Evolutionary conservation across 1,139 yeast genomes (phyloP), one percentile per base, ranked within the genome.

Genomic region (Kurtzmaniella quercitrusa): DNA sequence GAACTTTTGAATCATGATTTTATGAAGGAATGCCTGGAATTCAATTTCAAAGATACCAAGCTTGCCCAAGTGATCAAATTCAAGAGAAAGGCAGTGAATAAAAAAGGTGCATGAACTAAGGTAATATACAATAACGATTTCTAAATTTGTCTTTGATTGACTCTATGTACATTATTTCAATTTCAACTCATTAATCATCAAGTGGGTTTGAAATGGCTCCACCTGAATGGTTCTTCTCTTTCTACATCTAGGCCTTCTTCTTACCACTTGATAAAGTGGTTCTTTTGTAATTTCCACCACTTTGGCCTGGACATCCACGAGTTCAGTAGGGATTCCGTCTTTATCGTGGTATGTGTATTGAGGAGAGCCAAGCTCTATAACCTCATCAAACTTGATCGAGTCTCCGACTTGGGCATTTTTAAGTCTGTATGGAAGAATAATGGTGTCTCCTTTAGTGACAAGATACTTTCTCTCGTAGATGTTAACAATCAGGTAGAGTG

Each of bases 401-500:
- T 89, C 96, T 15, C 98, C 98, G 5, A 91, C 83, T 46, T 81
- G 73, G 8, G 84, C 94, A 43, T 79, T 77, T 54, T 81, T 83
- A 69, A 93, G 61, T 50, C 80, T 78, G 62, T 78, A 89, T 2
- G 96, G 96, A 33, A 93, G 66, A 37, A 82, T 76, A 41, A 93
- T 78, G 51, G 74, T 77, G 61, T 94, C 99, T 17, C 98, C 98
- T 52, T 84, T 80, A 17, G 98, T 89, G 18, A 94, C 95, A 48
- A 93, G 70, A 56, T 88, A 91, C 38, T 95, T 88, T 63, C 89
- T 81, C 60, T 84, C 82, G 66, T 89, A 94, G 38, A 94, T 76
- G 55, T 80, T 82, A 52, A 91, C 76, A 7, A 88, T 74, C 40
- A 98, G 98, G 57, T 89, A 93, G 36, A 93, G 66, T 48, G 77